Conservation (phyloP, 768 basidiomycete genomes). For the Mycena galericulata region DNA sequence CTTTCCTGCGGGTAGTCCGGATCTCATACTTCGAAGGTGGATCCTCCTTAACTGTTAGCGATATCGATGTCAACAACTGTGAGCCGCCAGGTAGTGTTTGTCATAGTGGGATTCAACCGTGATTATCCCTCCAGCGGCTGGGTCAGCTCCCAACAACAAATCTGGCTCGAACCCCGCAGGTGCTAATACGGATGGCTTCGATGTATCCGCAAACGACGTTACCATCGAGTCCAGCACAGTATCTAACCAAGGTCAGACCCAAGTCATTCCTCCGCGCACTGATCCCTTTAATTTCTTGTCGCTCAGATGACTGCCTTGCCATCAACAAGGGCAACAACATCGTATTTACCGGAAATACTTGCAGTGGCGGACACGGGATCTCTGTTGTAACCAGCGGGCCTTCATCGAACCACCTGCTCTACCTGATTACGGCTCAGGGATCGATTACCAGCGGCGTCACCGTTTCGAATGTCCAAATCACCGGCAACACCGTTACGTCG, state of each 20-base stretch:
- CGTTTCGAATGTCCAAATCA: conserved; percentile 34
- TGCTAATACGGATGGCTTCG: conserved; percentile 40
- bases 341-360: conserved; percentile 35
- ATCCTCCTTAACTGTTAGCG: conserved; percentile 31
- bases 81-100: not conserved
- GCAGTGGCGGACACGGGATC: conserved; percentile 39
- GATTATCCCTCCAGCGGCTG: conserved; percentile 26
- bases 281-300: not conserved
- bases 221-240: conserved; percentile 30
- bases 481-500: conserved; percentile 35
- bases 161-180: conserved; percentile 33
- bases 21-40: no score
- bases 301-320: conserved; percentile 37
- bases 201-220: conserved; percentile 34
- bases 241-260: conserved; percentile 34
- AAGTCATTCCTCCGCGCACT: not conserved
- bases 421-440: conserved; percentile 25
- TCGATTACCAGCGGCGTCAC: conserved; percentile 29
- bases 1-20: no score
- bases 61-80: conserved; percentile 36
- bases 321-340: conserved; percentile 38
- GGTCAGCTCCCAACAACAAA: conserved; percentile 32
- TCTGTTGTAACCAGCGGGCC: conserved; percentile 16
- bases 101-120: not conserved
- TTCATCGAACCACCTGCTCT: not conserved